Evolutionary conservation across 257 asterid genomes (phyloP).

Genomic region (Rehmannia glutinosa): DNA sequence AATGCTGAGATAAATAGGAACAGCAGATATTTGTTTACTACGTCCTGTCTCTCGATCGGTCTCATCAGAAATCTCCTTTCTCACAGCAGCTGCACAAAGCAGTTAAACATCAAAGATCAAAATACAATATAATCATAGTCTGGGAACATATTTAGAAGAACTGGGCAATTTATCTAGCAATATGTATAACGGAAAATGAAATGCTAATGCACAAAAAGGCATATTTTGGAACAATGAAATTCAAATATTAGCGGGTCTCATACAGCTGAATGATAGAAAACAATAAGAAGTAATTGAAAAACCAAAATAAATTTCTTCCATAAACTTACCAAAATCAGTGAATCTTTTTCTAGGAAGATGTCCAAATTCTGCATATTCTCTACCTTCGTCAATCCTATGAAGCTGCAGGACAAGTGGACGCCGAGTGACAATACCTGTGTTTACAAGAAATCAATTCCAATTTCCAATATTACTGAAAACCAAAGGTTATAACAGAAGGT

Average conservation of each 20-base stretch:
- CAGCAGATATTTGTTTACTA: slow-evolving; percentile 50
- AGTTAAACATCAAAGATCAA: not conserved
- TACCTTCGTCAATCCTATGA: slow-evolving; percentile 65
- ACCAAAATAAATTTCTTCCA: not conserved
- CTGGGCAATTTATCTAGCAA: not conserved
- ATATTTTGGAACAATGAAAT: not conserved
- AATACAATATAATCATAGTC: not conserved
- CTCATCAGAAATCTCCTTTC: slow-evolving; percentile 73
- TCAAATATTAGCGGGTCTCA: not conserved
- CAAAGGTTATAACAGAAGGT: not conserved
- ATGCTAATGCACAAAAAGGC: not conserved
- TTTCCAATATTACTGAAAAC: not conserved
- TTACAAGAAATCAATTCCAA: slow-evolving; percentile 15
- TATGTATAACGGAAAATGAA: not conserved
- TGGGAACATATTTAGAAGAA: slow-evolving; percentile 1
- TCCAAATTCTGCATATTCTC: slow-evolving; percentile 83
- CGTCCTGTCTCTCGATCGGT: slow-evolving; percentile 84
- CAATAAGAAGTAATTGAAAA: not conserved
- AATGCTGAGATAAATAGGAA: slow-evolving; percentile 72
- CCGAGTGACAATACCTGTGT: slow-evolving; percentile 69
- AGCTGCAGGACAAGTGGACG: slow-evolving; percentile 87
- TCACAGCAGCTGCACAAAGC: slow-evolving; percentile 50
- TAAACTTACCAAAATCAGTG: slow-evolving; percentile 61
- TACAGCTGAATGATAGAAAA: not conserved
- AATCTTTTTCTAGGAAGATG: slow-evolving; percentile 73